phyloP scores from a whole-genome alignment of 1,284 basidiomycete genomes.

The Ceratobasidium sp. region DNA sequence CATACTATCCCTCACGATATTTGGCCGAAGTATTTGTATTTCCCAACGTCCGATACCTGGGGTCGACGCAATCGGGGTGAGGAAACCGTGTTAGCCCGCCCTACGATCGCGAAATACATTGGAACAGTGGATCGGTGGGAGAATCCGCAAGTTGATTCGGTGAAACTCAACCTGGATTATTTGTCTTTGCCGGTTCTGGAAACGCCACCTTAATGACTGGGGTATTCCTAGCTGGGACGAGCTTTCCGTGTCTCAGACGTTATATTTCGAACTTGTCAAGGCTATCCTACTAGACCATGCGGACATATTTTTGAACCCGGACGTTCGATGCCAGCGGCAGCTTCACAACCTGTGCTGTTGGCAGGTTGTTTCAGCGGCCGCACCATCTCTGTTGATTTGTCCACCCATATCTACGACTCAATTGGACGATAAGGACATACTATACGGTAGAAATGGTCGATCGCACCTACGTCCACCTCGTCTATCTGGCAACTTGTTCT shows the following conservation, averaged over 20 bases:
- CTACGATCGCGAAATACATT: not conserved
- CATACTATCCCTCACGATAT: not conserved
- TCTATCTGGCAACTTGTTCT: not conserved
- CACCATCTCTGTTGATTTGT: not conserved
- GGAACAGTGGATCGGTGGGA: slow-evolving; percentile 4
- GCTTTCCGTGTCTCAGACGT: not conserved
- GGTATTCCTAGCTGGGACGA: not conserved
- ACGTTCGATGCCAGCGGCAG: not conserved
- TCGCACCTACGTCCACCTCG: not conserved
- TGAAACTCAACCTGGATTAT: not conserved
- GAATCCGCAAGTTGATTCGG: not conserved
- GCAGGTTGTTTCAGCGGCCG: slow-evolving; percentile 1
- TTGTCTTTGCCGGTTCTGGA: not conserved
- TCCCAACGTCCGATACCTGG: not conserved
- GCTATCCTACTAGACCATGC: not conserved
- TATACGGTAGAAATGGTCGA: not conserved
- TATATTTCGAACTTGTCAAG: not conserved
- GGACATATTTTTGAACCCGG: slow-evolving; percentile 3
- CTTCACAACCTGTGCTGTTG: not conserved
- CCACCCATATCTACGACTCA: not conserved
- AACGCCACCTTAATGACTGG: not conserved
- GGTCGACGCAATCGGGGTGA: not conserved
- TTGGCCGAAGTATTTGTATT: not conserved
- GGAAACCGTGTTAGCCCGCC: not conserved
- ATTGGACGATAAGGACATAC: not conserved